Evolutionary conservation across 257 asterid species (phyloP).

Genomic region (Phtheirospermum japonicum): DNA sequence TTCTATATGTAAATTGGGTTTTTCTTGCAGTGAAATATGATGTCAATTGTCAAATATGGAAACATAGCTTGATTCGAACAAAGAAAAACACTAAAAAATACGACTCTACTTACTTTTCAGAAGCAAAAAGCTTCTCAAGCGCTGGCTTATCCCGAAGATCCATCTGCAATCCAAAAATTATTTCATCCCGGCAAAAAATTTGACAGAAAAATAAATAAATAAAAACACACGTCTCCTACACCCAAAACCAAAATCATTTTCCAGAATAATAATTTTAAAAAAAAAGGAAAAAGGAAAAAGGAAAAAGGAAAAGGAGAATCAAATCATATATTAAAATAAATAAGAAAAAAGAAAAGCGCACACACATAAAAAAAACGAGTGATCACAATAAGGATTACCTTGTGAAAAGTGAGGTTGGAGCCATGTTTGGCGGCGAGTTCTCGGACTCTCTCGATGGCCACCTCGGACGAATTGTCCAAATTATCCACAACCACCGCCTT

Average conservation of each 20-base stretch:
- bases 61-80: background rate
- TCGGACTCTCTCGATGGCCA: constrained; percentile 58
- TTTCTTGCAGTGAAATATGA: background rate
- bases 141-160: constrained; percentile 88
- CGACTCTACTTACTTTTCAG: constrained; percentile 62
- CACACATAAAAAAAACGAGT: constrained; percentile 2
- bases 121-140: constrained; percentile 72
- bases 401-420: constrained; percentile 59
- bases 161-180: constrained; percentile 56
- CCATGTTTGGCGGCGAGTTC: constrained; percentile 71
- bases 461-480: constrained; percentile 80
- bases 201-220: background rate
- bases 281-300: too few relatives aligned
- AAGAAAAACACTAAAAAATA: background rate
- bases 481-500: constrained; percentile 75
- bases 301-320: too few relatives aligned
- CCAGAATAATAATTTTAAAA: too few relatives aligned
- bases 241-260: too few relatives aligned
- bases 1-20: too few relatives aligned
- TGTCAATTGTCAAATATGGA: too few relatives aligned
- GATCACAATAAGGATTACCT: constrained; percentile 38
- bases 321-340: background rate
- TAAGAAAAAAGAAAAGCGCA: too few relatives aligned
- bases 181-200: too few relatives aligned
- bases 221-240: too few relatives aligned